A percentile compares a stretch with the other conserved stretches of the same genome.
phyloP scores from a whole-genome alignment of 2,329 filamentous ascomycete genomes.

The Aschersonia sp. region DNA sequence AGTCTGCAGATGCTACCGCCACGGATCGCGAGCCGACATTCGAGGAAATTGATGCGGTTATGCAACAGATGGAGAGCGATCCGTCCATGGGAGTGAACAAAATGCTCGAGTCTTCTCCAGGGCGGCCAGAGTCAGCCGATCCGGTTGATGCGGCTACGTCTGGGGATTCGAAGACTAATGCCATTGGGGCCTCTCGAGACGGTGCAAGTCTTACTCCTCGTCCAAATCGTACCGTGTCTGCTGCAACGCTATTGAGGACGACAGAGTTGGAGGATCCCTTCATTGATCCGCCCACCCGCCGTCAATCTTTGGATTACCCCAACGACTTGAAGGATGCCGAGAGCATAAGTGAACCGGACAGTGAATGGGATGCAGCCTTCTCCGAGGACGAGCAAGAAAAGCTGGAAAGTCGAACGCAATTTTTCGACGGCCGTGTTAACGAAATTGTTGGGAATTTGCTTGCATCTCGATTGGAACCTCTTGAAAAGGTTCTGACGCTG shows the following conservation, averaged over 20 bases:
- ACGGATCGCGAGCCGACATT: slow-evolving; percentile 37
- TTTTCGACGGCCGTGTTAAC: slow-evolving; percentile 87
- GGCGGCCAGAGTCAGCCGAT: slow-evolving; percentile 16
- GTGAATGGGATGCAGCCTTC: slow-evolving; percentile 86
- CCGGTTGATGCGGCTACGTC: slow-evolving; percentile 18
- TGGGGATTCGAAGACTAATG: background rate
- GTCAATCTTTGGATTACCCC: slow-evolving; percentile 36
- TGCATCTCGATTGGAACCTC: slow-evolving; percentile 60
- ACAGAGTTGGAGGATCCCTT: slow-evolving; percentile 51
- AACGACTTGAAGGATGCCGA: slow-evolving; percentile 24
- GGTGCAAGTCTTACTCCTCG: slow-evolving; percentile 61
- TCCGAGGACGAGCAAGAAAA: slow-evolving; percentile 74
- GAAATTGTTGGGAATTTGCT: slow-evolving; percentile 68
- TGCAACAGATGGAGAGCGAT: slow-evolving; percentile 66
- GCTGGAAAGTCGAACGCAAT: slow-evolving; percentile 64
- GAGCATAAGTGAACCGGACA: slow-evolving; percentile 45
- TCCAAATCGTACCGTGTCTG: slow-evolving; percentile 31
- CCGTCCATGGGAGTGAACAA: slow-evolving; percentile 64
- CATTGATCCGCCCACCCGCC: slow-evolving; percentile 33
- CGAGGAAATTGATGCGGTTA: slow-evolving; percentile 84
- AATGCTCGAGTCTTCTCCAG: slow-evolving; percentile 29
- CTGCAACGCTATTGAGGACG: slow-evolving; percentile 29
- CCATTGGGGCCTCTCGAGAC: slow-evolving; percentile 41
- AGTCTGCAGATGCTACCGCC: background rate
- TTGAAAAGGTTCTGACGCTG: slow-evolving; percentile 63